Percentiles rank a stretch among this genome's conserved stretches.
Evolutionary conservation across 2,329 filamentous ascomycete genomes (phyloP).

Genomic region (Nemania sp.): DNA sequence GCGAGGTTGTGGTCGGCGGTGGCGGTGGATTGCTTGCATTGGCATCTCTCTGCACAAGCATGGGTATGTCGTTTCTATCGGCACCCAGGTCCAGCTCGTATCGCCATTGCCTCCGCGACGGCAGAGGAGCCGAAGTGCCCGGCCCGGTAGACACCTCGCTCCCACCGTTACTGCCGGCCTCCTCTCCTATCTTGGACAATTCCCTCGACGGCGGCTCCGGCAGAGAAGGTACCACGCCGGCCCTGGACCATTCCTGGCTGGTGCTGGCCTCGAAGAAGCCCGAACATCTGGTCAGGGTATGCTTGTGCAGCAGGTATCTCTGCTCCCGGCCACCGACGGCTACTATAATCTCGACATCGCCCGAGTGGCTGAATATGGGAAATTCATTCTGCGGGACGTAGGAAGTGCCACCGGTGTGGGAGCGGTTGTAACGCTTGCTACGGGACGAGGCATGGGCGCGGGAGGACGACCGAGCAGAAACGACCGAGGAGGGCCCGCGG

Average conservation of each 20-base stretch:
- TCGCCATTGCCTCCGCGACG: conserved; percentile 71
- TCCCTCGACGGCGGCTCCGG: conserved; percentile 45
- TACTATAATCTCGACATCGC: conserved; percentile 85
- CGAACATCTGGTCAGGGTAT: conserved; percentile 87
- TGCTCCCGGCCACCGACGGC: conserved; percentile 71
- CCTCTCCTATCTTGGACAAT: conserved; percentile 58
- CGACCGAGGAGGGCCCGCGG: conserved; percentile 63
- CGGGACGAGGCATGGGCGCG: conserved; percentile 52
- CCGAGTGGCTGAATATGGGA: conserved; percentile 84
- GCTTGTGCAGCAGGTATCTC: conserved; percentile 81
- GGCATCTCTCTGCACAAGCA: conserved; percentile 79
- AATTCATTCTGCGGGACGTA: conserved; percentile 85
- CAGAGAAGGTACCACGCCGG: conserved; percentile 39
- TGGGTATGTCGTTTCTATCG: conserved; percentile 76
- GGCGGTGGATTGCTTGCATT: conserved; percentile 20
- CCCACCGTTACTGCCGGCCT: conserved; percentile 43
- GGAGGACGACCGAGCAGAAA: conserved; percentile 65
- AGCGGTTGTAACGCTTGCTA: conserved; percentile 76
- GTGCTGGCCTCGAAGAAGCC: conserved; percentile 91
- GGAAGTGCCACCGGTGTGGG: conserved; percentile 72
- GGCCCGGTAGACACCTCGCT: conserved; percentile 43
- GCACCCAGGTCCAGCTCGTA: conserved; percentile 84
- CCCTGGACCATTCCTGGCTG: conserved; percentile 73
- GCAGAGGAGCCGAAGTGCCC: conserved; percentile 42
- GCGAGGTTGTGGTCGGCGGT: conserved; percentile 45